Evolutionary conservation across 495 filamentous ascomycete species (phyloP).

Genomic region (Penicillium waksmanii): DNA sequence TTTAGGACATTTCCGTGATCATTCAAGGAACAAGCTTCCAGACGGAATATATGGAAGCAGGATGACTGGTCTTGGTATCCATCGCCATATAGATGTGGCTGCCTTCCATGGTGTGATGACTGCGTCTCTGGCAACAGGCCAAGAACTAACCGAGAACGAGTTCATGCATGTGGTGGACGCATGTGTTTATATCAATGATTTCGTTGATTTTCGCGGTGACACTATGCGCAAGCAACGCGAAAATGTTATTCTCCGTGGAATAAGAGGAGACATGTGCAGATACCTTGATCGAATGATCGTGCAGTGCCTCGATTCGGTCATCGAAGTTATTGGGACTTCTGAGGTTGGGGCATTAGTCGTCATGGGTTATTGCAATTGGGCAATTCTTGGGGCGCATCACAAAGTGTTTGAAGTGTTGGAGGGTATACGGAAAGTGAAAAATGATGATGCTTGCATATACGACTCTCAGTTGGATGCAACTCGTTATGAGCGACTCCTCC

Average conservation of each 20-base stretch:
- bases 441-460: conserved; percentile 12
- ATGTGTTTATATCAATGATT: conserved; percentile 22
- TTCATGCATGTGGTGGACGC: conserved; percentile 14
- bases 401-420: conserved; percentile 26
- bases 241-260: conserved; percentile 25
- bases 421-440: not conserved
- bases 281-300: conserved; percentile 20
- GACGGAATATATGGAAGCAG: conserved; percentile 26
- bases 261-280: conserved; percentile 19
- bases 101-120: conserved; percentile 11
- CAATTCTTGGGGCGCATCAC: conserved; percentile 28
- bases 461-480: not conserved
- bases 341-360: conserved; percentile 16
- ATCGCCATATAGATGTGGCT: conserved; percentile 26
- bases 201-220: conserved; percentile 28
- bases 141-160: conserved; percentile 8
- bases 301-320: conserved; percentile 10
- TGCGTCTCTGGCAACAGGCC: conserved; percentile 21
- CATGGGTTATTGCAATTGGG: conserved; percentile 33
- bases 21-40: conserved; percentile 11
- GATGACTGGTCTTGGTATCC: conserved; percentile 17
- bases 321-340: conserved; percentile 8
- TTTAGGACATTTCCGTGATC: conserved; percentile 26
- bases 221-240: conserved; percentile 26
- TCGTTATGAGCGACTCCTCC: conserved; percentile 19